Percentiles rank a stretch among this genome's conserved stretches.
These are phyloP conservation scores for Bolboschoenoplectus hybrid DNA, from an alignment of 202 grass and related monocot species.

Conservation along the genomic window DNA sequence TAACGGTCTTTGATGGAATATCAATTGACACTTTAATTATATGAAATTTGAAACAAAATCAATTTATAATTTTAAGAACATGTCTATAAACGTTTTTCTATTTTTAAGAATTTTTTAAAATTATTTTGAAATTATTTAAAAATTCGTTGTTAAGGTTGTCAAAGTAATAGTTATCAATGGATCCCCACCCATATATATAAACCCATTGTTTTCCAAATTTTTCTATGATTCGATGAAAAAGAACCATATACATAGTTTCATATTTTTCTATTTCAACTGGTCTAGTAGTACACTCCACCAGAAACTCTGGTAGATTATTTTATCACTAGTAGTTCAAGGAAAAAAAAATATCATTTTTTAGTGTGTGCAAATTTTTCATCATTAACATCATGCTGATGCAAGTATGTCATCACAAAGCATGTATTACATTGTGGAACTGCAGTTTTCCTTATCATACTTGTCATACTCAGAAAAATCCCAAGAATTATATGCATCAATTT, in stretches of 20 bases:
- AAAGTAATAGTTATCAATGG: no score
- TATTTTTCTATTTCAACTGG: neutral
- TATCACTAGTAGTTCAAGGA: neutral
- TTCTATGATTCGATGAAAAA: no score
- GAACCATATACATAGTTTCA: neutral
- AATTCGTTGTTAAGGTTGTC: no score
- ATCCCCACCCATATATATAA: no score
- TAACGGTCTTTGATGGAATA: no score
- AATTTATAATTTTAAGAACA: no score
- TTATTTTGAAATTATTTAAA: no score
- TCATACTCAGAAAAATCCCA: neutral
- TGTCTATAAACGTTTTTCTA: no score
- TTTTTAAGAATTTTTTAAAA: no score
- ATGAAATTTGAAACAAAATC: no score
- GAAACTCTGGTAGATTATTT: neutral
- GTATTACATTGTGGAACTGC: neutral
- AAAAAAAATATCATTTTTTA: neutral
- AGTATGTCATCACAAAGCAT: neutral
- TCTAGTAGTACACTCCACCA: neutral
- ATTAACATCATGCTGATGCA: conserved; percentile 1
- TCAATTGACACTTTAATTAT: no score
- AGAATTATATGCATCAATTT: neutral
- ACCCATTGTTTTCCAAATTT: no score
- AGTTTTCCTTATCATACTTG: neutral
- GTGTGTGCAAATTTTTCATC: neutral